Evolutionary conservation across 257 asterid species (phyloP), one percentile per base, ranked within the genome.

Genomic region (Sherardia arvensis): DNA sequence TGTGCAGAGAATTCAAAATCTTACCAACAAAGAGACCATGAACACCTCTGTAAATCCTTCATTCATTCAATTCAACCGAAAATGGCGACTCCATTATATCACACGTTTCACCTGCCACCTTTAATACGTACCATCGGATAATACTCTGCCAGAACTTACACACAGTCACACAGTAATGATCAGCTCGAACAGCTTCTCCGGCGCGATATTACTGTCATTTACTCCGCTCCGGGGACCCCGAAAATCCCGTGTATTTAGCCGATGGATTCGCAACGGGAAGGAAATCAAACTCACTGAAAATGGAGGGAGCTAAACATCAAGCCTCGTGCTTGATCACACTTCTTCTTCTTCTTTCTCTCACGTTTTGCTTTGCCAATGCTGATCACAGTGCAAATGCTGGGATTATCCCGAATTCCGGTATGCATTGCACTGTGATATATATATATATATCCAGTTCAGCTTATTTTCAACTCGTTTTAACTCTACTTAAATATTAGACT

Each of bases 391-490:
- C 49, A 14, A 12, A 32, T 15, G 63, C 43, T 9, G n/a, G n/a
- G n/a, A n/a, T n/a, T n/a, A 40, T 23, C 27, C 27, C 20, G 20
- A 20, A 59, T 62, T 54, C 74, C 55, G 69, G 69, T 63, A 21
- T 20, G 28, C 20, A 43, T 14, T 38, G 17, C 12, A 9, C 45
- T 17, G 12, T 38, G 34, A 32, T 32, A 3, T 4, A 32, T 32
- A 4, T 4, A 8, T 5, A 4, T 8, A 1, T 32, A 8, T 32
- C 34, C 34, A 38, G 45, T 38, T 11, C 45, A 11, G 12, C 45
- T 38, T 38, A 38, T 38, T 38, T 34, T 36, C 45, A 38, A 5
- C 45, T 2, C 14, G 17, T 38, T 32, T 1, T 8, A n/a, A n/a
- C n/a, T n/a, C n/a, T n/a, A n/a, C n/a, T n/a, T n/a, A n/a, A n/a